A percentile compares a stretch with the other conserved stretches of the same genome.
These are phyloP conservation scores for Monilinia polystroma DNA, from an alignment of 2,329 filamentous ascomycete genomes.

Conservation along the genomic window DNA sequence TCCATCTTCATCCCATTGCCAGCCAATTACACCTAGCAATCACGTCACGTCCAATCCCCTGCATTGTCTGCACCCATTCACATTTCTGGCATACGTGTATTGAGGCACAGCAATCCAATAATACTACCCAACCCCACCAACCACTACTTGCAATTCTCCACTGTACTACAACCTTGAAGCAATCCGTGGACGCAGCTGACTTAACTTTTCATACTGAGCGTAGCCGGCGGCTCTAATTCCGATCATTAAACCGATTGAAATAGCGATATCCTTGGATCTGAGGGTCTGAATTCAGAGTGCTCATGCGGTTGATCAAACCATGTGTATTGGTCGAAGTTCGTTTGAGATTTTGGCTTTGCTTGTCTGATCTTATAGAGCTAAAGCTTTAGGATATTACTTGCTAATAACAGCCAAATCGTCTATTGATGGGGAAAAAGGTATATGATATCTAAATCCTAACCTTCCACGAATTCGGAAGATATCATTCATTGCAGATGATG, in stretches of 20 bases:
- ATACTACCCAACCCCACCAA: conserved; percentile 10
- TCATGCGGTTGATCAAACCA: neutral
- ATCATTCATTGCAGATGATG: too few species aligned
- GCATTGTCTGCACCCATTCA: neutral
- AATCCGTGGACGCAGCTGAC: neutral
- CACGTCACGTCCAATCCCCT: neutral
- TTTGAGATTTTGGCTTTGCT: neutral
- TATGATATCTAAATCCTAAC: too few species aligned
- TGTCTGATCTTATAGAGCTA: neutral
- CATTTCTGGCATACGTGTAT: neutral
- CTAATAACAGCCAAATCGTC: too few species aligned
- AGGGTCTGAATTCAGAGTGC: neutral
- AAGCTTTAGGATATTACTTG: neutral
- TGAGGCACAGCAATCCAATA: conserved; percentile 11
- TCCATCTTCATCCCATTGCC: neutral
- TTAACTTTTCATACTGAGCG: too few species aligned
- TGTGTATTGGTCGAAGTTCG: neutral
- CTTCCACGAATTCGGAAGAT: too few species aligned
- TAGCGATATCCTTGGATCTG: neutral
- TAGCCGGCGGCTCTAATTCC: neutral
- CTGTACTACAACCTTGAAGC: neutral
- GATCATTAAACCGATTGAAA: neutral
- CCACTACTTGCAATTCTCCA: neutral
- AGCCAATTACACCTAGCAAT: neutral
- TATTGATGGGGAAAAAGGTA: too few species aligned